These are phyloP conservation scores for Backusella circina DNA, from an alignment of 192 early-diverging fungal species.

Conservation along the genomic window DNA sequence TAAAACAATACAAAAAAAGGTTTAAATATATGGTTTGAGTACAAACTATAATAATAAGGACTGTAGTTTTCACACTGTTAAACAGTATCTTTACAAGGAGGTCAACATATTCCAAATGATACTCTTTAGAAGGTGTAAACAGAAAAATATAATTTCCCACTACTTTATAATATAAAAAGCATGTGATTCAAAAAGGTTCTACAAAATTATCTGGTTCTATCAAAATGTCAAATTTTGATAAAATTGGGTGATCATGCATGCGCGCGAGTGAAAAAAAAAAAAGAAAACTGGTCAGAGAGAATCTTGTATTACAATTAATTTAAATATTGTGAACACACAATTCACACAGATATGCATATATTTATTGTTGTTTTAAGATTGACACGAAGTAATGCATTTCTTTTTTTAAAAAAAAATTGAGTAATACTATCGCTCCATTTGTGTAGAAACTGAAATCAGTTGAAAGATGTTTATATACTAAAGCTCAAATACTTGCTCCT, in stretches of 20 bases:
- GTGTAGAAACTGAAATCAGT: neutral
- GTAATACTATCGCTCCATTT: neutral
- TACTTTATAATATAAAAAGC: neutral
- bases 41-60: too few species aligned
- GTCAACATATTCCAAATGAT: neutral
- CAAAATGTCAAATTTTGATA: neutral
- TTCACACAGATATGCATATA: neutral
- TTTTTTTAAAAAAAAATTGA: neutral
- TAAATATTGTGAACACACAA: neutral
- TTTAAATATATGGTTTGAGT: too few species aligned
- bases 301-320: neutral
- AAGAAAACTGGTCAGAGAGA: neutral
- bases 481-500: too few species aligned
- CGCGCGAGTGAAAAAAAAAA: neutral
- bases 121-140: too few species aligned
- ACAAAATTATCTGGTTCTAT: neutral
- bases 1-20: too few species aligned
- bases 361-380: too few species aligned
- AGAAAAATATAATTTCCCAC: too few species aligned
- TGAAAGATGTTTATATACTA: neutral
- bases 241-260: neutral
- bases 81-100: neutral
- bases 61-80: neutral
- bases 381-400: too few species aligned
- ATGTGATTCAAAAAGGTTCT: neutral